These are phyloP conservation scores for Gamarada debralockiae DNA, from an alignment of 495 filamentous ascomycete species.

Conservation along the genomic window DNA sequence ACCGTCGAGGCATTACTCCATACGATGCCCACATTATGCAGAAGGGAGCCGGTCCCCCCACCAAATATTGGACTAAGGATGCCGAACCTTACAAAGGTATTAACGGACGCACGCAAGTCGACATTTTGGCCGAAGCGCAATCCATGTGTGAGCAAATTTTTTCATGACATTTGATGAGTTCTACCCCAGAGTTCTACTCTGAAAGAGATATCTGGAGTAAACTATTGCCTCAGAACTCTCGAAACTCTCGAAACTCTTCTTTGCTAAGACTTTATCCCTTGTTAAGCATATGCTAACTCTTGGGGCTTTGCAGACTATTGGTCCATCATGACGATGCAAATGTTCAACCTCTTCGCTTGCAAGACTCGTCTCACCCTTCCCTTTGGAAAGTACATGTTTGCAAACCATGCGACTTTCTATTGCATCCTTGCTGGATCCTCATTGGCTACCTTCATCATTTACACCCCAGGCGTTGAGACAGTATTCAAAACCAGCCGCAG, in stretches of 20 bases:
- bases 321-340: conserved; percentile 33
- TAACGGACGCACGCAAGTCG: conserved; percentile 24
- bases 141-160: too few relatives aligned
- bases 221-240: too few relatives aligned
- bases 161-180: too few relatives aligned
- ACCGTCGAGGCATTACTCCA: conserved; percentile 46
- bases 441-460: conserved; percentile 57
- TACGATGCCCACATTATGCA: conserved; percentile 26
- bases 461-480: conserved; percentile 40
- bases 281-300: too few relatives aligned
- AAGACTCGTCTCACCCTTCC: conserved; percentile 60
- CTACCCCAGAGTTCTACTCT: too few relatives aligned
- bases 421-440: conserved; percentile 32
- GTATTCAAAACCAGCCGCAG: conserved; percentile 45
- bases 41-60: conserved; percentile 22
- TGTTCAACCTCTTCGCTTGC: conserved; percentile 62
- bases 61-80: conserved; percentile 26
- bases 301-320: too few relatives aligned
- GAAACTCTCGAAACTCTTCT: too few relatives aligned
- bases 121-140: conserved; percentile 31
- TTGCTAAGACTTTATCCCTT: too few relatives aligned
- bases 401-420: conserved; percentile 48
- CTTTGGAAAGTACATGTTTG: conserved; percentile 56
- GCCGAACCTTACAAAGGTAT: conserved; percentile 27
- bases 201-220: too few relatives aligned